Evolutionary conservation across 208 protist species (phyloP).

Genomic region (Trypanosoma melophagium): DNA sequence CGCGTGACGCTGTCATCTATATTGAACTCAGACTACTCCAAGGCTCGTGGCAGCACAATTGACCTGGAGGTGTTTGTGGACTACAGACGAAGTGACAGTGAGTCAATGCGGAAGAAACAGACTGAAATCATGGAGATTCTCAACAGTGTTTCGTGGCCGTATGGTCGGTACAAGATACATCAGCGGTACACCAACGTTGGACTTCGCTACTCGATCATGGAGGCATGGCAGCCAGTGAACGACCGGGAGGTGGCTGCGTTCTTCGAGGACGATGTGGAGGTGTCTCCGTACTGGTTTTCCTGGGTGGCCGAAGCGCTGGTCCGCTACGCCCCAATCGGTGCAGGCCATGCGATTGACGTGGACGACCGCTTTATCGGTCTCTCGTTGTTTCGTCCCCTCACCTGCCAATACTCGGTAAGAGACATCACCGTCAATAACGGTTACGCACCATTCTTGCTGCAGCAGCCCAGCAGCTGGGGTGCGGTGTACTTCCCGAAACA

Average conservation of each 20-base stretch:
- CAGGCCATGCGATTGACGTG: neutral
- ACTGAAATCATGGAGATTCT: constrained; percentile 18
- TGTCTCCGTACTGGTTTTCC: constrained; percentile 57
- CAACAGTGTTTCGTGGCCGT: constrained; percentile 34
- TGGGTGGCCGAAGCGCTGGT: constrained; percentile 41
- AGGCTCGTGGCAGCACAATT: neutral
- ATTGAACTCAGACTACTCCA: constrained; percentile 15
- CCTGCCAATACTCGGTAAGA: constrained; percentile 29
- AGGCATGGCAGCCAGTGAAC: constrained; percentile 57
- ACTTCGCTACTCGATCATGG: constrained; percentile 26
- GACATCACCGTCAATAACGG: constrained; percentile 2
- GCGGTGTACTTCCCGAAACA: constrained; percentile 30
- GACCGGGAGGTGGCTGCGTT: constrained; percentile 55
- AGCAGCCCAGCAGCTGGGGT: constrained; percentile 48
- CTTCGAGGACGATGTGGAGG: constrained; percentile 42
- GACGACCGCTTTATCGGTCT: constrained; percentile 31
- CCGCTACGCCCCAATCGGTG: constrained; percentile 26
- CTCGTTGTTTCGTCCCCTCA: constrained; percentile 34
- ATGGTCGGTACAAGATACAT: constrained; percentile 48
- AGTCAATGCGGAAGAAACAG: neutral
- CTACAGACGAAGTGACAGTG: constrained; percentile 5
- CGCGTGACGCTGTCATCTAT: constrained; percentile 7
- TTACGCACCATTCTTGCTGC: constrained; percentile 30
- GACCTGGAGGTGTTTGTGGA: constrained; percentile 26
- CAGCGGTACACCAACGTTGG: constrained; percentile 21